These are phyloP conservation scores for Phytopythium ostracodes DNA, from an alignment of 352 stramenopile genomes.

Conservation along the genomic window DNA sequence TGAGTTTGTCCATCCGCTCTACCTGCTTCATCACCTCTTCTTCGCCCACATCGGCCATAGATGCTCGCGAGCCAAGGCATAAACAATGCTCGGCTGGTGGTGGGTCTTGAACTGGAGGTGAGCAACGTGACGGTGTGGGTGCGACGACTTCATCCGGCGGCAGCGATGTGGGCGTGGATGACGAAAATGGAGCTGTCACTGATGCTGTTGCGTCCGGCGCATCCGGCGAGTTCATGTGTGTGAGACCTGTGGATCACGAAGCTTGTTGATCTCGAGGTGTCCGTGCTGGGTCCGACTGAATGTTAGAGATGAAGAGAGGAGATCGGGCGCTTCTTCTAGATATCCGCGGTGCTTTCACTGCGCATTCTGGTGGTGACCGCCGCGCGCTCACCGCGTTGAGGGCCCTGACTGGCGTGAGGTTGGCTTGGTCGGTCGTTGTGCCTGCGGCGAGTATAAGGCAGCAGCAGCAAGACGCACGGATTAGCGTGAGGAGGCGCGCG, in stretches of 20 bases:
- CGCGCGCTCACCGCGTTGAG: neutral
- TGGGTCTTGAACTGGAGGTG: neutral
- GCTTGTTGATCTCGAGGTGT: neutral
- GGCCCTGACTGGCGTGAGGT: neutral
- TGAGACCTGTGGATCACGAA: neutral
- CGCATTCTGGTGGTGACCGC: neutral
- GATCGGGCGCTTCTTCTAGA: neutral
- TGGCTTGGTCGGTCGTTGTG: neutral
- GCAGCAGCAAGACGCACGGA: neutral
- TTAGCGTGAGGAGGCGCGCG: too few relatives aligned
- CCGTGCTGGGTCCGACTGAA: neutral
- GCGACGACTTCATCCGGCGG: neutral
- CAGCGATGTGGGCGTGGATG: too few relatives aligned
- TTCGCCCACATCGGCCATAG: conserved; percentile 8
- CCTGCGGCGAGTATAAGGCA: neutral
- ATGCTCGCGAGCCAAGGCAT: neutral
- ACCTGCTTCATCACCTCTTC: conserved; percentile 34
- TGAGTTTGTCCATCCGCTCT: conserved; percentile 35
- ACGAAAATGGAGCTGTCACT: too few relatives aligned
- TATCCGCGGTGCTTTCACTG: neutral
- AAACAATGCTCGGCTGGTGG: neutral
- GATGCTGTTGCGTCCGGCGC: neutral
- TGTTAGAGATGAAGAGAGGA: neutral
- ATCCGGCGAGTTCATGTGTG: neutral
- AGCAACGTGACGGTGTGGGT: neutral